These are phyloP conservation scores for Metarhizium album DNA, from an alignment of 2,329 filamentous ascomycete genomes.

Conservation along the genomic window DNA sequence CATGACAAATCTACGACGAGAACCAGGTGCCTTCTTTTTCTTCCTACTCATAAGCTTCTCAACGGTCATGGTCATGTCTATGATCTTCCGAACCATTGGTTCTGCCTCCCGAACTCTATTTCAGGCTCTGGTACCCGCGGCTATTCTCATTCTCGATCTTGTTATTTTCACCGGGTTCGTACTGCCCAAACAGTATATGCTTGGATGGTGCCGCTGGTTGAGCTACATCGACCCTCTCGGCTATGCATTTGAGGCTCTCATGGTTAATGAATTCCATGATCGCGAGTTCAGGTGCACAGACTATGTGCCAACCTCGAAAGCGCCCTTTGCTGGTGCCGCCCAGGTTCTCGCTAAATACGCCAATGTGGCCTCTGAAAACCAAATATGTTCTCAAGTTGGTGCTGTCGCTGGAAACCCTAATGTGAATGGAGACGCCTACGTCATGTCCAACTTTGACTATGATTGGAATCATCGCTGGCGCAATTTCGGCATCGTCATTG, in stretches of 20 bases:
- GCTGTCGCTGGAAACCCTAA: constrained; percentile 34
- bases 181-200: constrained; percentile 57
- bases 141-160: constrained; percentile 52
- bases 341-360: constrained; percentile 12
- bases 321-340: background rate
- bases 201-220: constrained; percentile 73
- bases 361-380: constrained; percentile 25
- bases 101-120: constrained; percentile 61
- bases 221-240: constrained; percentile 70
- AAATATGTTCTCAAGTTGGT: constrained; percentile 50
- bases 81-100: constrained; percentile 77
- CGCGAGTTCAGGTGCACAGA: constrained; percentile 45
- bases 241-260: constrained; percentile 70
- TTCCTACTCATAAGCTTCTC: constrained; percentile 68
- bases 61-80: constrained; percentile 69
- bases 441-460: constrained; percentile 46
- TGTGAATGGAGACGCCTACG: constrained; percentile 49
- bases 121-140: constrained; percentile 50
- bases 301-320: constrained; percentile 30
- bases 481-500: constrained; percentile 60
- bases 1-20: constrained; percentile 69
- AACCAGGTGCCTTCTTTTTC: constrained; percentile 72
- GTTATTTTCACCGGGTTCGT: constrained; percentile 64
- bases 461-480: constrained; percentile 51
- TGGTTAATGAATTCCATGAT: constrained; percentile 72